Evolutionary conservation across 1,284 basidiomycete genomes (phyloP).

Genomic region (Ganoderma multipileum): DNA sequence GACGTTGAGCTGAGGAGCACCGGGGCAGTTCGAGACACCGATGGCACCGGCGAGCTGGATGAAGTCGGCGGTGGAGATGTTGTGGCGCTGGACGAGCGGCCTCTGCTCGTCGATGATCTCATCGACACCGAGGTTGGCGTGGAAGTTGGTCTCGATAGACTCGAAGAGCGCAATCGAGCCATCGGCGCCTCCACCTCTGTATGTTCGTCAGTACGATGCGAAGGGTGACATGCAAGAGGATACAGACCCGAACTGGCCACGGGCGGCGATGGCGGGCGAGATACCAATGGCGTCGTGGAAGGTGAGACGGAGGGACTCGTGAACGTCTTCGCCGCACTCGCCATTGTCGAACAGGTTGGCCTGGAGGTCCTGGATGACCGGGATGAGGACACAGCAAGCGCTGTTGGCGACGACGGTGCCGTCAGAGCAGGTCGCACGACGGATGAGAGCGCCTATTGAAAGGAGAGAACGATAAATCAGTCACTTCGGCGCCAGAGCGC

Average conservation of each 20-base stretch:
- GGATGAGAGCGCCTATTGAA: conserved; percentile 30
- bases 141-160: conserved; percentile 34
- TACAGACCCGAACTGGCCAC: conserved; percentile 26
- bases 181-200: conserved; percentile 37
- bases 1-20: conserved; percentile 38
- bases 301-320: conserved; percentile 39
- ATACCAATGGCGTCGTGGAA: conserved; percentile 42
- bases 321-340: conserved; percentile 37
- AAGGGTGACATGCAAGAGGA: not conserved
- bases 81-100: conserved; percentile 35
- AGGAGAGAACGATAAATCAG: not conserved
- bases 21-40: conserved; percentile 40
- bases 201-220: not conserved
- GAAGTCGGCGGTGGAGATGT: conserved; percentile 38
- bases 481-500: not conserved
- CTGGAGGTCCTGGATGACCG: conserved; percentile 45
- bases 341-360: conserved; percentile 42
- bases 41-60: conserved; percentile 42
- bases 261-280: conserved; percentile 17
- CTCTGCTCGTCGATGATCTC: conserved; percentile 36
- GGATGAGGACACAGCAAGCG: conserved; percentile 47
- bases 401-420: conserved; percentile 41
- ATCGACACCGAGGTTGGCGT: conserved; percentile 38
- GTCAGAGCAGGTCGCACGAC: conserved; percentile 33
- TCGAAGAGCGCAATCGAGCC: conserved; percentile 36